A percentile compares a stretch with the other conserved stretches of the same genome.
Conservation (phyloP, 202 grass and related monocot species). For the Saccharum hybrid region DNA sequence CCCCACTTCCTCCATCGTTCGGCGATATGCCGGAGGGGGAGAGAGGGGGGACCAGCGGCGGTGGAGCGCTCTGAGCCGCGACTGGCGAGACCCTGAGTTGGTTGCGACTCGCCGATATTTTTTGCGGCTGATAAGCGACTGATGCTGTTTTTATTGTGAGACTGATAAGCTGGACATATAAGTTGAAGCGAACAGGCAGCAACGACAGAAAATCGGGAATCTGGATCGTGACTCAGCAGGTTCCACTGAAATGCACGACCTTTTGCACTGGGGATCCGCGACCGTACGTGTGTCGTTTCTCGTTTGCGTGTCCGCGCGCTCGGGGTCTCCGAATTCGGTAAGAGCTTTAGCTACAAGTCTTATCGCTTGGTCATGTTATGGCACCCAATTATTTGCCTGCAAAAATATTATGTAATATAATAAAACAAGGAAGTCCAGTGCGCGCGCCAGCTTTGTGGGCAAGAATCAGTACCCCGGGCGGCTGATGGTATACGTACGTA, state of each 20-base stretch:
- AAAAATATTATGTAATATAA: not conserved
- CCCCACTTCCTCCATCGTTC: no score
- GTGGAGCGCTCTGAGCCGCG: no score
- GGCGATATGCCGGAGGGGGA: no score
- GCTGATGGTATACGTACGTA: not conserved
- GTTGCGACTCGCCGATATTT: no score
- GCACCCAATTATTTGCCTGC: slow-evolving; percentile 4
- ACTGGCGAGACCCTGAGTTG: no score
- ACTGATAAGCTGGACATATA: no score
- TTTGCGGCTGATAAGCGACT: no score
- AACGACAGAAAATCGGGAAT: not conserved
- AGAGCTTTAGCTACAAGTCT: not conserved
- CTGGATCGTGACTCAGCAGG: slow-evolving; percentile 29
- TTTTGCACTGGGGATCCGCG: not conserved
- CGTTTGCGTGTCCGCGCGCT: slow-evolving; percentile 18
- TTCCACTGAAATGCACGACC: not conserved
- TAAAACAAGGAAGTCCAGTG: not conserved
- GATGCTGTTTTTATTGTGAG: no score
- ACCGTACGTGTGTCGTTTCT: not conserved
- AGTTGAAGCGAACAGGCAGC: no score
- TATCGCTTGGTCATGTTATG: not conserved
- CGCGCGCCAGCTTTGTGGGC: not conserved
- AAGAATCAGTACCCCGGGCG: not conserved
- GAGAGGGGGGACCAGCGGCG: no score
- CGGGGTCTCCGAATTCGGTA: no score